A percentile compares a stretch with the other conserved stretches of the same genome.
phyloP scores from a whole-genome alignment of 495 filamentous ascomycete species.

The Aspergillus sclerotioniger region DNA sequence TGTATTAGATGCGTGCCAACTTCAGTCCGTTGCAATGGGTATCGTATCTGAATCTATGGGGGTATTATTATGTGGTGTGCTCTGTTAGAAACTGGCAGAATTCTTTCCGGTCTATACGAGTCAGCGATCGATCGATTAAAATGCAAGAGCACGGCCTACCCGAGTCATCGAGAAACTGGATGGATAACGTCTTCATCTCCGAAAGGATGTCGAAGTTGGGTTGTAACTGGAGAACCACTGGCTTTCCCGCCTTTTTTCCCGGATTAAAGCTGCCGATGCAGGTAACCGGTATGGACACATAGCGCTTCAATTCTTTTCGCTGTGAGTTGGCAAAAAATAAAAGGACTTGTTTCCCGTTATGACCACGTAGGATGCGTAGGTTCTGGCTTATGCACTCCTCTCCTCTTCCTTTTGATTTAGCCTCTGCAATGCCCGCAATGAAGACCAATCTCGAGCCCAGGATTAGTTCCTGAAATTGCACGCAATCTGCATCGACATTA shows the following conservation, averaged over 20 bases:
- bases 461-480: conserved; percentile 45
- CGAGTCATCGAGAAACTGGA: conserved; percentile 43
- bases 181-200: conserved; percentile 40
- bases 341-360: conserved; percentile 38
- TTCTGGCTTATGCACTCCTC: conserved; percentile 53
- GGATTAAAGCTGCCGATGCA: conserved; percentile 41
- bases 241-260: conserved; percentile 41
- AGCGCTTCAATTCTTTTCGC: conserved; percentile 40
- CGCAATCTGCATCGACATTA: conserved; percentile 28
- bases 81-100: conserved; percentile 19
- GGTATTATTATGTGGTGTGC: neutral
- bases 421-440: conserved; percentile 45
- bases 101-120: conserved; percentile 29
- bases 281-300: conserved; percentile 46
- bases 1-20: neutral
- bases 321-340: conserved; percentile 49
- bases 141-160: conserved; percentile 28
- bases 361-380: conserved; percentile 39
- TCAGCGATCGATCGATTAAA: neutral
- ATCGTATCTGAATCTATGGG: neutral
- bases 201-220: conserved; percentile 46
- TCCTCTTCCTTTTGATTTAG: conserved; percentile 47
- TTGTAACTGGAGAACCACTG: conserved; percentile 37
- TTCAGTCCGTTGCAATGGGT: neutral
- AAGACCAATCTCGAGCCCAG: conserved; percentile 42